A percentile compares a stretch with the other conserved stretches of the same genome.
phyloP scores from a whole-genome alignment of 768 basidiomycete species.

The Pleurotus salmoneostramineus region DNA sequence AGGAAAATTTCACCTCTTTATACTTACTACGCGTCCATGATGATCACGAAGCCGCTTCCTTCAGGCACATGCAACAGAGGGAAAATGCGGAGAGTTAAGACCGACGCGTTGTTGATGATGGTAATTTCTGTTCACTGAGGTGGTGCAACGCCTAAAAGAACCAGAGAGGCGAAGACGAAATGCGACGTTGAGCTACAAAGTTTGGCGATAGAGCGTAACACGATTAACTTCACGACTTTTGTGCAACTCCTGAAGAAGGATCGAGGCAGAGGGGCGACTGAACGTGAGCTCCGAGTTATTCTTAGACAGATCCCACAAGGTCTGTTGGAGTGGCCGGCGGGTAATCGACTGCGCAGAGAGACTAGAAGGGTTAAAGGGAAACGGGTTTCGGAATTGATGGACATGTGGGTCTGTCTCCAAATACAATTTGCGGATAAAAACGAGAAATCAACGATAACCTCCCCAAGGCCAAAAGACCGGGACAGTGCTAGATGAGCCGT shows the following conservation, averaged over 20 bases:
- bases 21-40: background rate
- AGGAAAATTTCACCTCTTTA: background rate
- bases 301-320: background rate
- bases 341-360: background rate
- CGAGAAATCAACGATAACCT: background rate
- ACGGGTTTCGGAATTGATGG: too few species aligned
- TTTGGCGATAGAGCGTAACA: too few species aligned
- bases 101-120: background rate
- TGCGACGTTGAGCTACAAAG: too few species aligned
- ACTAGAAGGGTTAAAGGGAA: background rate
- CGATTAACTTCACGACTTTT: too few species aligned
- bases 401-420: too few species aligned
- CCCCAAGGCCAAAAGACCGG: slow-evolving; percentile 48
- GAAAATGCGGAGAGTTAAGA: slow-evolving; percentile 1
- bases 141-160: too few species aligned
- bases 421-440: too few species aligned
- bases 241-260: too few species aligned
- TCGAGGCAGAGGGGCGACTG: background rate
- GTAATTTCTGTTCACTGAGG: too few species aligned
- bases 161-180: too few species aligned
- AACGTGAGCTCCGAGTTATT: background rate
- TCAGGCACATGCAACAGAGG: slow-evolving; percentile 1
- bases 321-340: background rate
- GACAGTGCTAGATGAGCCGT: slow-evolving; percentile 24
- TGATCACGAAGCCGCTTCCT: background rate